phyloP scores from a whole-genome alignment of 768 basidiomycete species.

The Daedalea quercina region DNA sequence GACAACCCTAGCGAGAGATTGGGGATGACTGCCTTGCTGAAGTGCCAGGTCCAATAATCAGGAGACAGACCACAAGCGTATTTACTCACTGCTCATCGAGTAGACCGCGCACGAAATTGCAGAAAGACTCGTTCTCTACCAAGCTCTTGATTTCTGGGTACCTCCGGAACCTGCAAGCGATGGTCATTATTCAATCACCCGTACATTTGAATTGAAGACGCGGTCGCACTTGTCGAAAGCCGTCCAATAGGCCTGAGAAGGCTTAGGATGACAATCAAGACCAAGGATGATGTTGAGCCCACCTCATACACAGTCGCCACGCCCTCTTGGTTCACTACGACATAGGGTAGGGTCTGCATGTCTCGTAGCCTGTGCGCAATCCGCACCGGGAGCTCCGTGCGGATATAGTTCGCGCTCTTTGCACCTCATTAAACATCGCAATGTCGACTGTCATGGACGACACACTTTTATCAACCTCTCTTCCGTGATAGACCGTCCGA shows the following conservation, averaged over 20 bases:
- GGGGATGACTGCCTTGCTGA: constrained; percentile 73
- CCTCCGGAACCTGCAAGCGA: constrained; percentile 32
- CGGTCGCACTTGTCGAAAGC: constrained; percentile 71
- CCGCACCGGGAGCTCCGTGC: constrained; percentile 81
- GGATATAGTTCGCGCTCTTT: constrained; percentile 87
- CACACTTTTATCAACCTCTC: constrained; percentile 71
- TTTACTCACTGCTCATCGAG: constrained; percentile 67
- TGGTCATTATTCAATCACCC: constrained; percentile 5
- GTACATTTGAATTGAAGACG: background rate
- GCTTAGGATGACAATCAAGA: background rate
- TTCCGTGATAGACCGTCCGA: constrained; percentile 75
- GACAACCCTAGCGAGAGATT: constrained; percentile 77
- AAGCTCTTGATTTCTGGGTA: constrained; percentile 69
- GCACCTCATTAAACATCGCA: background rate
- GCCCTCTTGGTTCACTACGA: constrained; percentile 80
- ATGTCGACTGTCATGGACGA: background rate
- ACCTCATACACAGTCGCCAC: constrained; percentile 83
- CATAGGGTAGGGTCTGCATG: constrained; percentile 78
- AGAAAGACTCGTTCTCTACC: constrained; percentile 75
- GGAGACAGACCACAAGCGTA: background rate
- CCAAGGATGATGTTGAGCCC: constrained; percentile 17
- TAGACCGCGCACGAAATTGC: constrained; percentile 55
- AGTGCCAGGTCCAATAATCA: constrained; percentile 6
- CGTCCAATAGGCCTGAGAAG: constrained; percentile 68
- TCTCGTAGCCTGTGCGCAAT: constrained; percentile 86